phyloP scores from a whole-genome alignment of 2,329 filamentous ascomycete genomes.

The Fusarium dimerum region DNA sequence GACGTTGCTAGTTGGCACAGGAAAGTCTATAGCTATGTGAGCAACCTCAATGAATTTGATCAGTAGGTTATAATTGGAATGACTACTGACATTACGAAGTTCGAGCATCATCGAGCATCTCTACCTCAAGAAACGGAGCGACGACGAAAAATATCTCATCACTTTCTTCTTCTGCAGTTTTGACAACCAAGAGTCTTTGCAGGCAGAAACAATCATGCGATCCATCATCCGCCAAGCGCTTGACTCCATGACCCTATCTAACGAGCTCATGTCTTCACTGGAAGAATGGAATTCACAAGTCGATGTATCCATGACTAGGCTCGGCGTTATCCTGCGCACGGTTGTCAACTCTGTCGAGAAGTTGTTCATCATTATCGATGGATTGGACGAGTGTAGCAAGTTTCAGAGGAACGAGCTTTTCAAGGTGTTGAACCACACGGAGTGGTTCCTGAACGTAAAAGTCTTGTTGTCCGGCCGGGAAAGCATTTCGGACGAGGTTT shows the following conservation, averaged over 20 bases:
- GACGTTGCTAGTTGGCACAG: conserved; percentile 26
- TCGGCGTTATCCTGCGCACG: neutral
- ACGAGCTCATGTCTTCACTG: neutral
- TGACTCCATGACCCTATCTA: neutral
- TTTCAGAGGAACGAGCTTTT: conserved; percentile 19
- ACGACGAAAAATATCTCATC: neutral
- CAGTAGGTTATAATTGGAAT: neutral
- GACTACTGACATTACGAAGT: neutral
- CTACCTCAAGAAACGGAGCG: neutral
- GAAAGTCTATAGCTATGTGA: conserved; percentile 24
- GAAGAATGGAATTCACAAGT: neutral
- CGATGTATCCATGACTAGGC: neutral
- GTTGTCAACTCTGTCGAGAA: neutral
- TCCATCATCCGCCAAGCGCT: conserved; percentile 17
- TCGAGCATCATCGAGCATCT: conserved; percentile 15
- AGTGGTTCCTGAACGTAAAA: conserved; percentile 6
- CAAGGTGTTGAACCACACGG: neutral
- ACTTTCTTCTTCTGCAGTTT: conserved; percentile 16
- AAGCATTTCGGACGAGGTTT: conserved; percentile 17
- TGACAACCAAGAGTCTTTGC: conserved; percentile 10
- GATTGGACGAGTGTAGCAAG: conserved; percentile 34
- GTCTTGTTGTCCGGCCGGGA: conserved; percentile 32
- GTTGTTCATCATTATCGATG: conserved; percentile 35
- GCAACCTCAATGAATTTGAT: neutral
- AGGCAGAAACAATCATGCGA: conserved; percentile 14